Base-by-base conservation (phyloP, 2,329 filamentous ascomycete species). In the Verticillium albo-atrum region DNA sequence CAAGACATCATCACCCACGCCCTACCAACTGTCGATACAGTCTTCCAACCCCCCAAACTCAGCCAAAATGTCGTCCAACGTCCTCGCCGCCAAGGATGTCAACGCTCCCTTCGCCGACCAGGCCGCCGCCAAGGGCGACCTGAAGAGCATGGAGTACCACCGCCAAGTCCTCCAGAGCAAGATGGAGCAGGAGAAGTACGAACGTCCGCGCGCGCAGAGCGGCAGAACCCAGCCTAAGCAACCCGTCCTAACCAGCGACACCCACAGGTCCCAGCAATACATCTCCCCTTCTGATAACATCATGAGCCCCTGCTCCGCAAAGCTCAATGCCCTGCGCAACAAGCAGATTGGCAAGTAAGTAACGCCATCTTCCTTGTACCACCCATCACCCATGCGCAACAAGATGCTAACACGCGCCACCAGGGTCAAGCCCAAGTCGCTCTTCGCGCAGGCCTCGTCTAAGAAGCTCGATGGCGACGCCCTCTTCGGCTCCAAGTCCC, bases 261-360 rank as follows among this genome's bases (percentile, higher is more conserved):
- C 56, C 56, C 52, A 57, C 65, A 76, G 77, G 56, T 68, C 74
- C 53, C 77, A 80, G 67, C 78, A 82, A 65, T 94, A 93, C 76
- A 80, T 93, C 72, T 93, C 89, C 20, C 91, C 91, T 3, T 93
- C 90, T n/a, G 91, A 96, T 75, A 87, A 86, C 75, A 93, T 96
- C 79, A 90, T 92, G 87, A 92, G 89, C 68, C 91, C 91, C 35
- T 92, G 90, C 75, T 90, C 88, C 20, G 88, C 90, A 74, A 95
- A 95, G 82, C 84, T 95, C 68, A 89, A 83, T 64, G 88, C 89
- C 47, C 86, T 93, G 74, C 89, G 90, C 76, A 90, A 85, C 77
- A 92, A 92, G 79, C 88, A 91, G 69, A 87, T 87, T 63, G 83
- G 83, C 77, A 94, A 92, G 89, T 91, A 81, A 71, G 84, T 82